Conservation (phyloP, 768 basidiomycete species). For the Boletus vermiculosoides region DNA sequence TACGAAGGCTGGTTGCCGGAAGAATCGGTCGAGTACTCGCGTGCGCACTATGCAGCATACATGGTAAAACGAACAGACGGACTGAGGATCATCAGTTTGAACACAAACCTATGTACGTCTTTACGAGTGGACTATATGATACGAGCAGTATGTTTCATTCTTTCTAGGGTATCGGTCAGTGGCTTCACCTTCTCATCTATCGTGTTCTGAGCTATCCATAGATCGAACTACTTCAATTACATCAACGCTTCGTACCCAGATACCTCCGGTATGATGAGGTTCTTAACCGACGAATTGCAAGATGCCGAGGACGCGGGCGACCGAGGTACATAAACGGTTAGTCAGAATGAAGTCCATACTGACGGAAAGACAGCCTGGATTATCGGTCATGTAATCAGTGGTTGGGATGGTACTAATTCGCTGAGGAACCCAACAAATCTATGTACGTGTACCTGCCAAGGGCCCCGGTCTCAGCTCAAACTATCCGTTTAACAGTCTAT, state of each 20-base stretch:
- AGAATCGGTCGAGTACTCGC: conserved; percentile 53
- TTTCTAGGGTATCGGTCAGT: conserved; percentile 34
- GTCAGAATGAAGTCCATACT: conserved; percentile 6
- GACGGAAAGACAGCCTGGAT: conserved; percentile 42
- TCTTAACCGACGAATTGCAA: conserved; percentile 76
- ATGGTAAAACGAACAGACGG: conserved; percentile 67
- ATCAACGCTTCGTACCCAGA: conserved; percentile 72
- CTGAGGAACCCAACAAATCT: conserved; percentile 65
- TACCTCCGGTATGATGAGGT: conserved; percentile 72
- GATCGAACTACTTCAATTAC: conserved; percentile 73
- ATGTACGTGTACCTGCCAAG: conserved; percentile 44
- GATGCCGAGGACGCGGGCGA: conserved; percentile 76
- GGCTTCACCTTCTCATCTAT: not conserved
- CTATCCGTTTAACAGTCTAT: conserved; percentile 35
- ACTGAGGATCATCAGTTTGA: conserved; percentile 68
- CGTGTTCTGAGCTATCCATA: conserved; percentile 23
- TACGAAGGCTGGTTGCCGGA: conserved; percentile 68
- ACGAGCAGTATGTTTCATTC: not conserved
- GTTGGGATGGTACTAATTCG: conserved; percentile 73
- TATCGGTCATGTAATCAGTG: conserved; percentile 55
- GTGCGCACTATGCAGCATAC: conserved; percentile 70
- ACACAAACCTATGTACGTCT: conserved; percentile 71
- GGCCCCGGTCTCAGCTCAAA: conserved; percentile 3
- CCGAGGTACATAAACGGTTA: conserved; percentile 44
- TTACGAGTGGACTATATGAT: not conserved